phyloP scores from a whole-genome alignment of 441 rosid species.

The Pelargonium cotyledonis region DNA sequence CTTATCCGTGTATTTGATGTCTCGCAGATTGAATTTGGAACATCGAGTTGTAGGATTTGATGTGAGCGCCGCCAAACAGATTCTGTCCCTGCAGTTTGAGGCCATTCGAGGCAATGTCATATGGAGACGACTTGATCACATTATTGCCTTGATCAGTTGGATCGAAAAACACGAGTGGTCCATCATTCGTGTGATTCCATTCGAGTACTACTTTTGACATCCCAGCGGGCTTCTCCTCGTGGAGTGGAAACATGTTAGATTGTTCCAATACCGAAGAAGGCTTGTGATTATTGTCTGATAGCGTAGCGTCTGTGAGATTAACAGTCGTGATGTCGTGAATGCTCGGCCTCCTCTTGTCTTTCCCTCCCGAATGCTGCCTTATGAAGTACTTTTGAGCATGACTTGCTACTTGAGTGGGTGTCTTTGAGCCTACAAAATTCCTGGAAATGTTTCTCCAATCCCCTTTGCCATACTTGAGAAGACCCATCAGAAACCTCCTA shows the following conservation, averaged over 20 bases:
- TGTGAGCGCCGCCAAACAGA: slow-evolving; percentile 24
- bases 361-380: slow-evolving; percentile 54
- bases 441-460: slow-evolving; percentile 78
- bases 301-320: slow-evolving; percentile 33
- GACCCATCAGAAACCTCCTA: slow-evolving; percentile 61
- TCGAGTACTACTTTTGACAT: slow-evolving; percentile 25
- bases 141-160: slow-evolving; percentile 23
- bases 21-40: slow-evolving; percentile 24
- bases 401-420: slow-evolving; percentile 72
- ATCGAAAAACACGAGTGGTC: slow-evolving; percentile 22
- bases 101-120: slow-evolving; percentile 30
- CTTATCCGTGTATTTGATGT: slow-evolving; percentile 23
- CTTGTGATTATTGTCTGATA: slow-evolving; percentile 21
- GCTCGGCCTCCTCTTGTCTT: slow-evolving; percentile 65
- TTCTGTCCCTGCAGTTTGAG: slow-evolving; percentile 32
- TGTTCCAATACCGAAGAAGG: slow-evolving; percentile 28
- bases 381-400: slow-evolving; percentile 76
- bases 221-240: slow-evolving; percentile 21
- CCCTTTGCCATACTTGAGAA: slow-evolving; percentile 66
- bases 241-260: slow-evolving; percentile 19
- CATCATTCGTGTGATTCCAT: slow-evolving; percentile 27
- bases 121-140: slow-evolving; percentile 25
- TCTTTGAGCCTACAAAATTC: slow-evolving; percentile 51
- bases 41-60: slow-evolving; percentile 30
- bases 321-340: slow-evolving; percentile 59